These are phyloP conservation scores for Davidsoniella neocaledoniae DNA, from an alignment of 2,329 filamentous ascomycete species.

Conservation along the genomic window DNA sequence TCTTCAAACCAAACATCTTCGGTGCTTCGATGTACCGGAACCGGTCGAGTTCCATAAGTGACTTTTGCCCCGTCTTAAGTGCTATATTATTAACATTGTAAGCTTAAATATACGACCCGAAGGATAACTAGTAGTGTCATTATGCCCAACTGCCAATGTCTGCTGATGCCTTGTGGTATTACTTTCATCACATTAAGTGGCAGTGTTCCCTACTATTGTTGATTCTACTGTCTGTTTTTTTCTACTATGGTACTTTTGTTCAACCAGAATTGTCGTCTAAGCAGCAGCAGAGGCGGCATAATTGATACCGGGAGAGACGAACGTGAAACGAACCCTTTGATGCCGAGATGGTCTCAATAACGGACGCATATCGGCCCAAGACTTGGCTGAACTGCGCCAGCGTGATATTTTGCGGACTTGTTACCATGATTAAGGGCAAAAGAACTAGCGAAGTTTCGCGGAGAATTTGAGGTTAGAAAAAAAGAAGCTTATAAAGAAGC, in stretches of 20 bases:
- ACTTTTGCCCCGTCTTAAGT: constrained; percentile 33
- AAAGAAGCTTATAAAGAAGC: no score
- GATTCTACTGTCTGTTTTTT: no score
- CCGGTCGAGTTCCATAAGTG: constrained; percentile 40
- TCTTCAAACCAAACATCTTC: constrained; percentile 24
- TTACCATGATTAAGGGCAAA: not conserved
- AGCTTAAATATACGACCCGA: not conserved
- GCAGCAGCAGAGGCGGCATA: no score
- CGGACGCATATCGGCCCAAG: constrained; percentile 5
- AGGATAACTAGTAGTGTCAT: no score
- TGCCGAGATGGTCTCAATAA: constrained; percentile 5
- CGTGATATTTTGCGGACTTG: constrained; percentile 3
- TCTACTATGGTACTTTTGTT: no score
- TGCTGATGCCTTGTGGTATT: no score
- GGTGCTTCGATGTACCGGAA: constrained; percentile 42
- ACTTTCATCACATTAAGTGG: no score
- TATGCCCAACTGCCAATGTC: no score
- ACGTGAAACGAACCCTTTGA: constrained; percentile 6
- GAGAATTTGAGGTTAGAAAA: not conserved
- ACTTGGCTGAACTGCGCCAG: constrained; percentile 1
- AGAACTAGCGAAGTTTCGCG: not conserved
- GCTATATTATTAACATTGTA: not conserved
- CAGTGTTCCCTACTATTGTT: no score
- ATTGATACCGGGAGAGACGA: not conserved
- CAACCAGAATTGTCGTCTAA: no score